A percentile compares a stretch with the other conserved stretches of the same genome.
Conservation (phyloP, 192 early-diverging fungal species). For the Thamnidium elegans region DNA sequence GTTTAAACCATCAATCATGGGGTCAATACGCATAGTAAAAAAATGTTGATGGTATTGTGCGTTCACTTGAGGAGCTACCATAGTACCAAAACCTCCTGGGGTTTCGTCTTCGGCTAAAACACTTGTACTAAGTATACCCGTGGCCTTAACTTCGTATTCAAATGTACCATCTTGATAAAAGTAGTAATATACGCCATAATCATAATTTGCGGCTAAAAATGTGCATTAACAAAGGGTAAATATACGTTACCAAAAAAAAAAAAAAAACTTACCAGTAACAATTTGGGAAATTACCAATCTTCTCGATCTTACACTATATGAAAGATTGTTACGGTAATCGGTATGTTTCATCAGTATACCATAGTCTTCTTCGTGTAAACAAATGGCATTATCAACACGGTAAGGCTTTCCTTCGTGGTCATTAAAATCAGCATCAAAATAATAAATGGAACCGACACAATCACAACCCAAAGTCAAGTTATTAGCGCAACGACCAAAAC, state of each 20-base stretch:
- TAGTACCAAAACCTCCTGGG: conserved; percentile 30
- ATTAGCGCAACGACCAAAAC: conserved; percentile 40
- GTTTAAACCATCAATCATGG: conserved; percentile 40
- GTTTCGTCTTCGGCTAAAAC: conserved; percentile 39
- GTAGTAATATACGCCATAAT: conserved; percentile 42
- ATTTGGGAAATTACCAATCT: conserved; percentile 39
- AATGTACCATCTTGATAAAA: conserved; percentile 43
- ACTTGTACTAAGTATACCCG: conserved; percentile 37
- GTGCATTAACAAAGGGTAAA: background rate
- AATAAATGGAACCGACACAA: conserved; percentile 41
- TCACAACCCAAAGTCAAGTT: conserved; percentile 37
- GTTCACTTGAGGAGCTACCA: conserved; percentile 41
- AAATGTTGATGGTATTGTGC: conserved; percentile 42
- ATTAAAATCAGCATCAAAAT: conserved; percentile 40
- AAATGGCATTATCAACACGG: conserved; percentile 34
- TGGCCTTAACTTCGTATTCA: conserved; percentile 42
- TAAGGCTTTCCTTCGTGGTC: conserved; percentile 34
- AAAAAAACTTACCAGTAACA: conserved; percentile 31
- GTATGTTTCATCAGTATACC: conserved; percentile 41
- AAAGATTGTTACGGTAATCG: conserved; percentile 35
- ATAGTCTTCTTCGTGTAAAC: conserved; percentile 40
- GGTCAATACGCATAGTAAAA: conserved; percentile 43
- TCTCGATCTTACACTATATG: conserved; percentile 34
- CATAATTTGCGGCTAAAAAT: conserved; percentile 38
- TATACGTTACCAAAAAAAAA: background rate